Base-by-base conservation (phyloP, 2,329 filamentous ascomycete genomes). In the Raffaelea deltoideospora region DNA sequence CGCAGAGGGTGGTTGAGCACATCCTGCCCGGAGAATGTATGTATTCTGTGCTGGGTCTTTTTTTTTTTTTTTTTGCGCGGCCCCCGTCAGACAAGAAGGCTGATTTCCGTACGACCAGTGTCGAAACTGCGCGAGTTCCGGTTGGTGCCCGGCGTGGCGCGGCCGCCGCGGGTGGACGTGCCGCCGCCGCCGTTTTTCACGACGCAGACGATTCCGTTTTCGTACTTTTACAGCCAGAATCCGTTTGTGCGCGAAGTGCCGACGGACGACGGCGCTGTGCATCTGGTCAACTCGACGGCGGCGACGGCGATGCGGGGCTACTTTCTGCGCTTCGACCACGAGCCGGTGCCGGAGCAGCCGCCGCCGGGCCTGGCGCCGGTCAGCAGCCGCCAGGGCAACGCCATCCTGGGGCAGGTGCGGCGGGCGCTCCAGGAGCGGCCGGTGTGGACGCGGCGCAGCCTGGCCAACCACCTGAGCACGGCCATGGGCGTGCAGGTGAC, bases 221-320 rank as follows among this genome's bases (percentile, higher is more conserved):
- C 72, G 49, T 82, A 78, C 55, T 76, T 76, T 43, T 95, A 92
- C 57, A 78, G 81, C 27, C 88, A 95, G 57, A 94, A 94, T 43
- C 73, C 81, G 0, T 79, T 79, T 37, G 79, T 87, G 20, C 76
- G 69, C 35, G 61, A 75, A 37, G 75, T 74, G 4, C 54, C 67
- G 31, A 69, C 75, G 37, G 67, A 63, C 29, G 60, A 64, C 34
- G 71, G 69, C 11, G 61, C 62, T 19, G 64, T 47, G 43, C 58
- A 48, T 43, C 67, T 63, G 55, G 72, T 65, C 56, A 82, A 67
- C 50, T 71, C 57, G 49, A 73, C 58, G 48, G 73, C 55, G 32
- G 70, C 56, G 22, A 48, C 79, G 53, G 64, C 73, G 57, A 61
- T 72, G 45, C 56, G 68, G 48, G 56, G 69, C 46, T 59, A 78